Evolutionary conservation across 805 yeast species (phyloP), one percentile per base, ranked within the genome.

Genomic region (Metschnikowia aberdeeniae): DNA sequence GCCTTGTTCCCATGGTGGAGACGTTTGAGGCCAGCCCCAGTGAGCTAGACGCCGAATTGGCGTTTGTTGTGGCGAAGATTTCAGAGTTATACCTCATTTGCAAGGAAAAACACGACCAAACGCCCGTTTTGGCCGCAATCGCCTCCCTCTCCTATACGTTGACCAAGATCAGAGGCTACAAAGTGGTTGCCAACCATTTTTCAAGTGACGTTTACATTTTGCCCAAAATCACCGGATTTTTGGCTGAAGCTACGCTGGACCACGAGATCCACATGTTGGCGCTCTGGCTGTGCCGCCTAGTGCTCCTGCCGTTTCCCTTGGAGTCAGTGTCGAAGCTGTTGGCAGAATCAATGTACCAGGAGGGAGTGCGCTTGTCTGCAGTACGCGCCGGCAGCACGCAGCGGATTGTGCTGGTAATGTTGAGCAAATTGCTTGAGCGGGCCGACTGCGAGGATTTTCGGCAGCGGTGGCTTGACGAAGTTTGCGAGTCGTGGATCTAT

Each of bases 291-390:
- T 75, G 84, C 0, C 78, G 83, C 8, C 64, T 89, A 19, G 75
- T 81, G 0, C 65, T 86, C n/a, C 78, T 82, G 0, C 97, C 98
- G 0, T 89, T 90, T 57, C 73, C 78, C 1, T 65, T 90, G 22
- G 63, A 61, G 1, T 50, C 63, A 0, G 61, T 83, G 12, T 50
- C 59, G 2, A 46, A 57, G 0, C 45, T 62, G 0, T 60, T 76
- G 6, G 55, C 75, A 4, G 50, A 55, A 1, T 43, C 59, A 2
- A 54, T 83, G 1, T 73, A 68, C 36, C 46, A 52, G 0, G 49
- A 74, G 6, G 72, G 76, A 0, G 40, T 59, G 3, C 34, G 36
- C 1, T 63, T 60, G 42, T 42, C 52, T 3, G 58, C 55, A 4
- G 63, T 22, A 3, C 26, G 26, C 26, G 3, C 26, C 26, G 26